A percentile compares a stretch with the other conserved stretches of the same genome.
phyloP scores from a whole-genome alignment of 345 rosid genomes.

The Hibiscus mutabilis region DNA sequence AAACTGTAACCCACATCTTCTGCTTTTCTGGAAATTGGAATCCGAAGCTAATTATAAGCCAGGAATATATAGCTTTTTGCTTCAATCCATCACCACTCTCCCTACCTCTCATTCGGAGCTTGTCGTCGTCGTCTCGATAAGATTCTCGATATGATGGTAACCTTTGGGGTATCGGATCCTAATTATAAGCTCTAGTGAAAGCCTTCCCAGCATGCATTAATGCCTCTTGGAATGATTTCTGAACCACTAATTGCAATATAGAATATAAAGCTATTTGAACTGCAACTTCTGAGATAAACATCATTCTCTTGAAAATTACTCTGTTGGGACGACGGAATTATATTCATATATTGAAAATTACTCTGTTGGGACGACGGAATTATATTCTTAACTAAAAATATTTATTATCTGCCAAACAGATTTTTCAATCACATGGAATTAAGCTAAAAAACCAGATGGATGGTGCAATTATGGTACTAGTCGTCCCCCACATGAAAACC shows the following conservation, averaged over 20 bases:
- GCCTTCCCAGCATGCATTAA: background rate
- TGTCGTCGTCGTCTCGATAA: background rate
- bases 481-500: constrained; percentile 49
- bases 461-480: constrained; percentile 21
- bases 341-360: too few relatives aligned
- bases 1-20: constrained; percentile 2
- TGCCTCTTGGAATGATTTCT: background rate
- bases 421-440: background rate
- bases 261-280: too few relatives aligned
- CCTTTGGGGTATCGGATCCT: constrained; percentile 5
- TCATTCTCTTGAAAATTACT: too few relatives aligned
- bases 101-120: background rate
- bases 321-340: too few relatives aligned
- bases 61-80: background rate
- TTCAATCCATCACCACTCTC: background rate
- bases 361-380: too few relatives aligned
- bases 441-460: background rate
- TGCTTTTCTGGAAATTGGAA: background rate
- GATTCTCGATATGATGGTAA: background rate
- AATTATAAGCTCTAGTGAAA: background rate
- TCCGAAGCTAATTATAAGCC: background rate
- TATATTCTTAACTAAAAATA: too few relatives aligned
- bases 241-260: too few relatives aligned
- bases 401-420: background rate
- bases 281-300: too few relatives aligned